Conservation (phyloP, 495 filamentous ascomycete genomes). For the Jackrogersella multiformis region DNA sequence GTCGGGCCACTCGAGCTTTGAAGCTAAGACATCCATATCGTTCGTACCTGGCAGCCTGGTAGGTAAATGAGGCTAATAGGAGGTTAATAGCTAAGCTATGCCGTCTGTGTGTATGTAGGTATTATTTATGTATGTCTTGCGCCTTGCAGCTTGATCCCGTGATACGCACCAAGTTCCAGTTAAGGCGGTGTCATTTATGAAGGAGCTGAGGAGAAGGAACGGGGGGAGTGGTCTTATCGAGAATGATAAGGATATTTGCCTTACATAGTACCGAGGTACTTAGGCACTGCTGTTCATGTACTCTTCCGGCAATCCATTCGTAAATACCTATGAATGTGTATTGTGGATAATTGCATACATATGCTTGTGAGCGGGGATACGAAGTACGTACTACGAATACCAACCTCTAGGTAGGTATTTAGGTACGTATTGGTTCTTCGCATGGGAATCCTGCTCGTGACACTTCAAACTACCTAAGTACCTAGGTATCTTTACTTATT, state of each 20-base stretch:
- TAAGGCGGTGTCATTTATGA: neutral
- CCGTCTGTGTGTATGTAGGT: neutral
- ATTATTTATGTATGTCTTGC: conserved; percentile 26
- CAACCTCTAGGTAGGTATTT: too few relatives aligned
- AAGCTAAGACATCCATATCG: neutral
- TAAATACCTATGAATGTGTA: conserved; percentile 5
- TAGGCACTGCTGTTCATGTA: too few relatives aligned
- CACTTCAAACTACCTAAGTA: neutral
- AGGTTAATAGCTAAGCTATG: neutral
- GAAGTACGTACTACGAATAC: too few relatives aligned
- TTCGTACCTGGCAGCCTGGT: too few relatives aligned
- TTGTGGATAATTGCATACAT: conserved; percentile 15
- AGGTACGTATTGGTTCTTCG: neutral
- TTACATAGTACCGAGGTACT: conserved; percentile 11
- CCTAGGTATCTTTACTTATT: too few relatives aligned
- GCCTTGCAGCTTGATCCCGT: conserved; percentile 24
- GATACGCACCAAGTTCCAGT: conserved; percentile 2
- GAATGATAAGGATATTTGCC: neutral
- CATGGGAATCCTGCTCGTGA: neutral
- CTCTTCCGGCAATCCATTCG: conserved; percentile 22
- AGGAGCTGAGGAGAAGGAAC: too few relatives aligned
- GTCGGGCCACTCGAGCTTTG: conserved; percentile 15
- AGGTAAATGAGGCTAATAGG: conserved; percentile 15
- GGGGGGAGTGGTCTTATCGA: neutral
- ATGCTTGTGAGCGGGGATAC: neutral